Base-by-base conservation (phyloP, 768 basidiomycete genomes). In the Russula ochroleuca region DNA sequence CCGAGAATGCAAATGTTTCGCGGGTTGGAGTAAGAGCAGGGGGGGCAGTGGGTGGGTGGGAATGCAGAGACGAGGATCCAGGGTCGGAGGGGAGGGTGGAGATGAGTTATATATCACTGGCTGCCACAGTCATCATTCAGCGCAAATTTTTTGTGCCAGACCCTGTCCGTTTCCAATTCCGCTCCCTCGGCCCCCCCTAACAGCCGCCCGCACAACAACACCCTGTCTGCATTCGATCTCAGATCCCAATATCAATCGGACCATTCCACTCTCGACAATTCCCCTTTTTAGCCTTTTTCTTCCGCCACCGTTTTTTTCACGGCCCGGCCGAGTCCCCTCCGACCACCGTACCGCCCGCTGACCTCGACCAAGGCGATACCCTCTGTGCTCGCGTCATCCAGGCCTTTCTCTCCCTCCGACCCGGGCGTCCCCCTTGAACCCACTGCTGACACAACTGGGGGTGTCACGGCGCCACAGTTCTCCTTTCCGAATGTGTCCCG, bases 81-180 rank as follows among this genome's bases (percentile, higher is more conserved):
- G 64, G 57, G 64, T 61, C 59, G 59, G 48, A 51, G 64, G 54
- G 63, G 19, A 25, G 1, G 33, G 38, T 64, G 58, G 63, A 59
- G 47, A 41, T 11, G 50, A 31, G 28, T 14, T 28, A 8, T 19
- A 61, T 61, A 60, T 55, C 23, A 15, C 59, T 17, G 1, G 28
- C 50, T 60, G 33, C 60, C 51, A 61, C 37, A 40, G 55, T 56
- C 51, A 59, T 64, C 63, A 60, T 57, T 49, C 9, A 37, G 9
- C 2, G 17, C 35, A 55, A 54, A 57, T 61, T 9, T 47, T 61
- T 61, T 54, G 5, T 38, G 13, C 5, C 13, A 28, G 50, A 19
- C 43, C 59, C 59, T 59, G 48, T 11, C 57, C 62, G 50, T 47
- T 48, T 28, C 52, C 52, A 54, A 35, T 53, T 38, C 56, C 41